Conservation (phyloP, 148 eudicot genomes). For the Chenopodium formosanum region DNA sequence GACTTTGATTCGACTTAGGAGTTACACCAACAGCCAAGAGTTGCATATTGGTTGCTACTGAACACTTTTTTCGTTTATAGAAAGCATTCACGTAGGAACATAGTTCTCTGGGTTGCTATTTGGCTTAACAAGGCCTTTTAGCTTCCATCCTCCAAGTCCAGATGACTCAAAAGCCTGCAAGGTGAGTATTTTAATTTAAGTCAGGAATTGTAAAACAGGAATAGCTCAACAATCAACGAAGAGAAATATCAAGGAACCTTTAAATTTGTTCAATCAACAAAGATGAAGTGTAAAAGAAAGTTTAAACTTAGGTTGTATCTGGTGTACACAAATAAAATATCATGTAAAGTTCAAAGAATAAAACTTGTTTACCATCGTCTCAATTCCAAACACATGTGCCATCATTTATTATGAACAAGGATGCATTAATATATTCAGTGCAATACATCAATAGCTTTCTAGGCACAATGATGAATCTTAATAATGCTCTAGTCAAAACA, state of each 20-base stretch:
- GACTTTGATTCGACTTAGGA: neutral
- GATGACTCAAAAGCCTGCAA: conserved; percentile 77
- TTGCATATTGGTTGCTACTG: neutral
- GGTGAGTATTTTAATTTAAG: neutral
- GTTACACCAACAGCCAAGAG: neutral
- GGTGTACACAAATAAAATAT: too few relatives aligned
- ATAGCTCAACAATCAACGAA: neutral
- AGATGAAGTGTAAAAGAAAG: too few relatives aligned
- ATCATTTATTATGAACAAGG: too few relatives aligned
- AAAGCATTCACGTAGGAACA: conserved; percentile 17
- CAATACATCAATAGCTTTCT: too few relatives aligned
- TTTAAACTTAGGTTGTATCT: too few relatives aligned
- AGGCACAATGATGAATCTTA: too few relatives aligned
- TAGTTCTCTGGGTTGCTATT: conserved; percentile 14
- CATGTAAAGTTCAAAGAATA: too few relatives aligned
- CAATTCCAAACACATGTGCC: too few relatives aligned
- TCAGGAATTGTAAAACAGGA: neutral
- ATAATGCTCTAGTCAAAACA: too few relatives aligned
- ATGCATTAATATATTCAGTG: too few relatives aligned
- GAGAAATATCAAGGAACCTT: neutral
- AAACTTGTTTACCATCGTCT: too few relatives aligned
- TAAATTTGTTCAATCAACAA: too few relatives aligned
- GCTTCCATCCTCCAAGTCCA: conserved; percentile 86
- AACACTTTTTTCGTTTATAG: neutral
- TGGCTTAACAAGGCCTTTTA: conserved; percentile 60